phyloP scores from a whole-genome alignment of 192 early-diverging fungal species.

The Polychytrium aggregatum region DNA sequence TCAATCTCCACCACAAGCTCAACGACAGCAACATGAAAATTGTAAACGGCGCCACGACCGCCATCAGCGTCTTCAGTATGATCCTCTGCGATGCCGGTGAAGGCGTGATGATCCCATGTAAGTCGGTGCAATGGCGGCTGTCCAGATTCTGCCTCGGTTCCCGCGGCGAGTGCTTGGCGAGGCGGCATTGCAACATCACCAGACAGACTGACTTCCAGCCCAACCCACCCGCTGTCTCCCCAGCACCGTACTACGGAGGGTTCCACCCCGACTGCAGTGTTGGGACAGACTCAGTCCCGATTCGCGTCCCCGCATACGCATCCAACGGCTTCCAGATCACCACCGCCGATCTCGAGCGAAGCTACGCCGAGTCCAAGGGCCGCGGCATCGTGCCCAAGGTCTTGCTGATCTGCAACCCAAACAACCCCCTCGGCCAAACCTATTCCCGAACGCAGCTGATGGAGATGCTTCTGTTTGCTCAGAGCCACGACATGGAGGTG shows the following conservation, averaged over 20 bases:
- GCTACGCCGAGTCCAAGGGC: constrained; percentile 25
- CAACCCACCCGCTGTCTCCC: too few species aligned
- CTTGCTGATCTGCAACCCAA: constrained; percentile 60
- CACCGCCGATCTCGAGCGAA: constrained; percentile 33
- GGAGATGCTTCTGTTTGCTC: constrained; percentile 50
- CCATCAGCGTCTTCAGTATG: constrained; percentile 52
- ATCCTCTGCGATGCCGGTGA: constrained; percentile 60
- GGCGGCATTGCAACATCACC: constrained; percentile 3
- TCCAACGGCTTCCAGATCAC: constrained; percentile 19
- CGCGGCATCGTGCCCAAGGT: constrained; percentile 36
- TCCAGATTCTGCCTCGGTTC: background rate
- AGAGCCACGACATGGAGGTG: constrained; percentile 47
- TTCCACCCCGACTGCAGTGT: constrained; percentile 51
- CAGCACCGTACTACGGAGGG: constrained; percentile 63
- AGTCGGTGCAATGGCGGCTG: background rate
- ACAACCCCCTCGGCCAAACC: constrained; percentile 13
- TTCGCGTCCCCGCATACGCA: too few species aligned
- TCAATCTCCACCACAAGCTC: constrained; percentile 33
- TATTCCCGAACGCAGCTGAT: constrained; percentile 41
- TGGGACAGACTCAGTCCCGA: too few species aligned
- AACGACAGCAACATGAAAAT: constrained; percentile 42
- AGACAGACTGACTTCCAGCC: too few species aligned
- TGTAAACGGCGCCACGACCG: constrained; percentile 53
- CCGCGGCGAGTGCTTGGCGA: background rate
- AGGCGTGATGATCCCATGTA: constrained; percentile 50